Evolutionary conservation across 129 eudicot species (phyloP), one percentile per base, ranked within the genome.

Genomic region (Flaveria sonorensis): DNA sequence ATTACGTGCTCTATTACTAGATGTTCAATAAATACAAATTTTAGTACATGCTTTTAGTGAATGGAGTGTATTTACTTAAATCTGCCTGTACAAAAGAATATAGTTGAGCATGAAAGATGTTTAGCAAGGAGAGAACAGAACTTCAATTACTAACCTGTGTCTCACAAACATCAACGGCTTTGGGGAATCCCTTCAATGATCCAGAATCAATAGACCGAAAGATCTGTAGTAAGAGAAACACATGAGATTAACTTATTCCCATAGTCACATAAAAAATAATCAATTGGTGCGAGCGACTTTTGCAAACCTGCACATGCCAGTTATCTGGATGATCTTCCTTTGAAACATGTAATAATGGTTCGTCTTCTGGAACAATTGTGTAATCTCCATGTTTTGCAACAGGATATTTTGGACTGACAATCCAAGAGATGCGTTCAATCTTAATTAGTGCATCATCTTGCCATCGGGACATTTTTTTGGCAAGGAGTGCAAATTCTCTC

Each of bases 181-280:
- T 91, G 65, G 98, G 98, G 71, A 94, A 94, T 74, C 98, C 98
- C 80, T 73, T 91, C 80, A 89, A 70, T 6, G 98, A 94, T 57
- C 96, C 97, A 42, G 98, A 94, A 85, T 94, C 98, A 70, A 94
- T 94, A 61, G 98, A 94, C 71, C 98, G 86, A 79, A 94, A 94
- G 48, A 94, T 85, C 98, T 94, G 89, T 12, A 43, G 48, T 11
- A 77, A 68, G 10, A 79, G 18, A 53, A 87, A 62, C 32, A 65
- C 68, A 7, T 74, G 69, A 79, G 81, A 77, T 47, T 20, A 8
- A 40, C 28, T 61, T 20, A 66, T 68, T 79, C 24, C 30, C 48
- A 30, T 20, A 10, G 39, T 46, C 60, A 19, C 40, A 59, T 46
- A 46, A 51, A 61, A 75, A 74, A 74, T 30, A 36, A 43, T 32